A percentile compares a stretch with the other conserved stretches of the same genome.
phyloP scores from a whole-genome alignment of 23 red algal genomes.

The Gracilaria domingensis region DNA sequence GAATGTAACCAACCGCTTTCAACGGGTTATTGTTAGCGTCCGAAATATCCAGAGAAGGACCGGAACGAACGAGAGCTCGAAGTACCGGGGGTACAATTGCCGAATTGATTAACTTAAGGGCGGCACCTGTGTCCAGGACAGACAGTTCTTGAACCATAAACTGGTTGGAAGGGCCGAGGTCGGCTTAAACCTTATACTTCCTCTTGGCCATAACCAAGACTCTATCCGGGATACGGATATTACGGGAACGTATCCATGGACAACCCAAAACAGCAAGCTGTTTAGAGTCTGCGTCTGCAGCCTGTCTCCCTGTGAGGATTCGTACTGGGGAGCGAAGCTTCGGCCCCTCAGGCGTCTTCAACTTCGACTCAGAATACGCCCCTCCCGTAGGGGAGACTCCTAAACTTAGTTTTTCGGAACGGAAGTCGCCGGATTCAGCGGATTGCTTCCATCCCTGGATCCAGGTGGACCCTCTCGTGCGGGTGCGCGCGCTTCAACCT shows the following conservation, averaged over 20 bases:
- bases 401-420: neutral
- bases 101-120: neutral
- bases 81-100: neutral
- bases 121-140: too few relatives aligned
- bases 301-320: slow-evolving; percentile 3
- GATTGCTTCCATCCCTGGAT: neutral
- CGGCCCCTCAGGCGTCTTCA: neutral
- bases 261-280: slow-evolving; percentile 2
- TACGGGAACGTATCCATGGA: slow-evolving; percentile 24
- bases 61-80: neutral
- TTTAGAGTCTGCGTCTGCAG: neutral
- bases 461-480: neutral
- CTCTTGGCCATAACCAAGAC: slow-evolving; percentile 28
- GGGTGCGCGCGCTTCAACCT: neutral
- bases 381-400: slow-evolving; percentile 10
- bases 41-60: neutral
- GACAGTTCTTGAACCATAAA: neutral
- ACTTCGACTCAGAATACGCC: neutral
- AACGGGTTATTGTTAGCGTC: neutral
- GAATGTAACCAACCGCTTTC: neutral
- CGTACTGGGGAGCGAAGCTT: neutral
- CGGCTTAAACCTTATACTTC: slow-evolving; percentile 41
- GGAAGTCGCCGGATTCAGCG: neutral
- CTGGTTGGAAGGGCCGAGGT: slow-evolving; percentile 28
- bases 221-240: slow-evolving; percentile 21